Conservation (phyloP, 176 grass and related monocot species). For the Triticum urartu region DNA sequence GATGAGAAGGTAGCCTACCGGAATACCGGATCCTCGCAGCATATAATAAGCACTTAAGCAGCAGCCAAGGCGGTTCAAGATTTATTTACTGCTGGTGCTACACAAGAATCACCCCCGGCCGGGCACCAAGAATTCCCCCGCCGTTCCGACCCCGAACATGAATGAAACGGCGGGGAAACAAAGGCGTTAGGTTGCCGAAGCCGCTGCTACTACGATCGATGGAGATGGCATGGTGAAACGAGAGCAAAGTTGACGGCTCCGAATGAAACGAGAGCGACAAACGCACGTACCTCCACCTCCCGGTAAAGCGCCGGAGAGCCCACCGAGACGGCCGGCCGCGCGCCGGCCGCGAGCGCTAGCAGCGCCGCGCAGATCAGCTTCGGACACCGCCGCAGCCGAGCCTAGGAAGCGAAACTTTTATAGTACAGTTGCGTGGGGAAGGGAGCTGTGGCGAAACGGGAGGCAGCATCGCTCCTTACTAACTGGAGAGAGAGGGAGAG, state of each 20-base stretch:
- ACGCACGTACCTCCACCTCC: slow-evolving; percentile 11
- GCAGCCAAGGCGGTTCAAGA: not conserved
- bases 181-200: not conserved
- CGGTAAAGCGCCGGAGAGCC: not conserved
- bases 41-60: not conserved
- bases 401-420: not conserved
- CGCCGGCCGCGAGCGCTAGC: not conserved
- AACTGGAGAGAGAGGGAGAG: not conserved
- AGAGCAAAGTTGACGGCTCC: not conserved
- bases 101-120: not conserved
- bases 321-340: not conserved
- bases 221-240: not conserved
- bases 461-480: not conserved
- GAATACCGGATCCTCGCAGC: not conserved
- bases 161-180: not conserved
- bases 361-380: not conserved
- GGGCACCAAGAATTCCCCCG: not conserved
- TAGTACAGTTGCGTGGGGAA: too few relatives aligned
- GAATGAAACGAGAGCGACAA: not conserved
- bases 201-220: not conserved
- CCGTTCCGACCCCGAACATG: not conserved
- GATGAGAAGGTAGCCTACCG: not conserved
- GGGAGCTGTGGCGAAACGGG: slow-evolving; percentile 17
- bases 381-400: not conserved
- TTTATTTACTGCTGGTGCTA: not conserved